A percentile compares a stretch with the other conserved stretches of the same genome.
Conservation (phyloP, 805 yeast genomes). For the Zygosaccharomyces rouxii region DNA sequence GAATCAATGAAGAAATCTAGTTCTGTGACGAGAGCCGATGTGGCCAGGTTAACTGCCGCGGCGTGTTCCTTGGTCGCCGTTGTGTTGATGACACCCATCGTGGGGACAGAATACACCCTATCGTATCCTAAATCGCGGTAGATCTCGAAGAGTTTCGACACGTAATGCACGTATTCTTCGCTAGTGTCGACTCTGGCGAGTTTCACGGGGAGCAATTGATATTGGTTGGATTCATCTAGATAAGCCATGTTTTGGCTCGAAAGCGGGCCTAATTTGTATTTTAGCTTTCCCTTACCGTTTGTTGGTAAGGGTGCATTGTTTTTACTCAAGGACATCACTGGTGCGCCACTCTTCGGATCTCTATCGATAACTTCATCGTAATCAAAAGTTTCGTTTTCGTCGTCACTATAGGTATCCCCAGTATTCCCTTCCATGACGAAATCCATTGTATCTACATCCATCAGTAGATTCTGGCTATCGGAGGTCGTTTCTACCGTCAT, state of each 20-base stretch:
- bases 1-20: slow-evolving; percentile 34
- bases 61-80: slow-evolving; percentile 36
- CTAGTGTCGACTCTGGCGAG: slow-evolving; percentile 41
- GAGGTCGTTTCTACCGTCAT: slow-evolving; percentile 9
- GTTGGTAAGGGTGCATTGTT: slow-evolving; percentile 14
- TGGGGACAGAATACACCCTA: slow-evolving; percentile 39
- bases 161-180: slow-evolving; percentile 42
- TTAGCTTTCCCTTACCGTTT: slow-evolving; percentile 27
- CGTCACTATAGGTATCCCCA: slow-evolving; percentile 11
- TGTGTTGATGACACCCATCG: slow-evolving; percentile 38
- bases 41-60: slow-evolving; percentile 36
- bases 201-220: slow-evolving; percentile 41
- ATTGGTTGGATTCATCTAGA: slow-evolving; percentile 38
- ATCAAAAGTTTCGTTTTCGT: slow-evolving; percentile 14
- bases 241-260: slow-evolving; percentile 41
- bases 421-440: slow-evolving; percentile 16
- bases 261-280: slow-evolving; percentile 45
- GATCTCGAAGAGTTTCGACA: slow-evolving; percentile 47
- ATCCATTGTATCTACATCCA: slow-evolving; percentile 30
- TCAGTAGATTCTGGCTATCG: slow-evolving; percentile 17
- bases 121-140: slow-evolving; percentile 49
- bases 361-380: slow-evolving; percentile 23
- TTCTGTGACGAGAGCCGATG: slow-evolving; percentile 34
- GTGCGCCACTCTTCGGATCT: slow-evolving; percentile 24
- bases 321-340: slow-evolving; percentile 18